Evolutionary conservation across 192 early-diverging fungal species (phyloP), one percentile per base, ranked within the genome.

Genomic region (Rhizophagus clarus): DNA sequence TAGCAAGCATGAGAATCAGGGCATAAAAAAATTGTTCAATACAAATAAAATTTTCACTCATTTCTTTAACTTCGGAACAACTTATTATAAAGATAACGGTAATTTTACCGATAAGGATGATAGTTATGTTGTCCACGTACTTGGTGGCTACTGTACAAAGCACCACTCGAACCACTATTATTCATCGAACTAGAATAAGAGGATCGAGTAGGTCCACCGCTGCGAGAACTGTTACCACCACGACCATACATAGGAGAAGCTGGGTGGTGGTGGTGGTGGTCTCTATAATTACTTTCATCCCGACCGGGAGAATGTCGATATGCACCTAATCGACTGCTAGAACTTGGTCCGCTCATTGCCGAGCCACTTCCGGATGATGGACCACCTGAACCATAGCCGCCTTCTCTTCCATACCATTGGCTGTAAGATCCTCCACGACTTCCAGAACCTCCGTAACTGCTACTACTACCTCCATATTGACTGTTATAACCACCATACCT

Each of bases 111-210:
- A 26, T 87, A 87, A 14, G 86, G 86, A 63, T 83, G 84, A 62
- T 87, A 84, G 56, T 83, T 84, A 67, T 77, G 78, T 61, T 79
- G 80, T 20, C 83, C 84, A 17, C 83, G 82, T 29, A 83, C 81
- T 62, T 62, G 66, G 9, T 80, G 81, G n/a, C 83, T 82, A 24
- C 81, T 83, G 79, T 87, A 80, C 49, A 87, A 62, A 15, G 86
- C 73, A n/a, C 84, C 84, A 29, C 82, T 80, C 49, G 62, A 72
- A 6, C 61, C 32, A 67, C 62, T 74, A 29, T 63, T 28, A 63
- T 71, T 61, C 47, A 79, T 80, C 14, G 69, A 80, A 49, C 76
- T 76, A 20, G 81, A 79, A 31, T 82, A 74, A 61, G 77, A 45
- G 42, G 42, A 76, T 20, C 77, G 77, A 51, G 61, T 29, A 2